Evolutionary conservation across 1,139 yeast species (phyloP), one percentile per base, ranked within the genome.

Genomic region (Groenewaldozyma auringiensis): DNA sequence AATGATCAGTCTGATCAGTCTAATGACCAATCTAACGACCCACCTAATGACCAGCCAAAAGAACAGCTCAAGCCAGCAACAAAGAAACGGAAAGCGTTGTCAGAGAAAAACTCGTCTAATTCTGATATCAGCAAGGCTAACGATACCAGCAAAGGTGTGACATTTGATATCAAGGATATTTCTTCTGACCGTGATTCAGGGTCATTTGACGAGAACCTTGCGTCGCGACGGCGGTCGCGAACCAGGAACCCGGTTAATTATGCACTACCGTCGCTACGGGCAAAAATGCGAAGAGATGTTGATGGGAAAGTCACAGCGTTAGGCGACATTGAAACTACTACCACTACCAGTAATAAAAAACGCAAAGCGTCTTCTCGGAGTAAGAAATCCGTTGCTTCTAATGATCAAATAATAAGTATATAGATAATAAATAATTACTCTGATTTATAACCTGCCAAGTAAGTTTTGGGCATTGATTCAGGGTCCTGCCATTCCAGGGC

Each of bases 221-320:
- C 29, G 1, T 25, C 46, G 34, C 44, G 58, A 37, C 46, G 57
- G 18, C 39, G 52, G 3, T 48, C 61, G 2, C 47, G 61, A 33
- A 53, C 56, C 1, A 44, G 48, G 8, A n/a, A n/a, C n/a, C 52
- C 49, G 8, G 78, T 85, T 4, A 79, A 79, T 58, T 86, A 85
- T 58, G 79, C 79, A 14, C 72, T 81, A 31, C 86, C 92, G 0
- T 78, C 89, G 0, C 61, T 83, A 46, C 70, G 82, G 34, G 76
- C 74, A 14, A 85, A 84, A 57, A 74, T 83, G 80, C 73, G 95
- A 57, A 70, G 95, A 53, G 79, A 81, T 36, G 72, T 82, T 0
- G 82, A 70, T 18, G 47, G 18, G 20, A 36, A 32, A 27, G 44
- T 40, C 3, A 27, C 31, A 4, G 31, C 44, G 9, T 39, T 22